phyloP scores from a whole-genome alignment of 176 grass and related monocot genomes.

The Raddia distichophylla region DNA sequence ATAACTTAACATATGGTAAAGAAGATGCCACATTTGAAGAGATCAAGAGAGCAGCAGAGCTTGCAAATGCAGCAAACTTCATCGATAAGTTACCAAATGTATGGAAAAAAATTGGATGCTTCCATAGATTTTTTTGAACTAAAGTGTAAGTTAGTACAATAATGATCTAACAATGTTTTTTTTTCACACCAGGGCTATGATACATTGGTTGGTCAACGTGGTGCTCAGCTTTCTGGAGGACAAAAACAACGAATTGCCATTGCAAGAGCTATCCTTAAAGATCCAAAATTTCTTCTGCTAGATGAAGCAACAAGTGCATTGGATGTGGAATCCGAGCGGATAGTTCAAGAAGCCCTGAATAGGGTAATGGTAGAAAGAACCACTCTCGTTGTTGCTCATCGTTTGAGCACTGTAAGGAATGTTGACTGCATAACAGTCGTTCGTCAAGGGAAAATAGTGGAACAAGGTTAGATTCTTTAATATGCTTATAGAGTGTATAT shows the following conservation, averaged over 20 bases:
- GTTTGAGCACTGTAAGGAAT: slow-evolving; percentile 80
- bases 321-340: slow-evolving; percentile 81
- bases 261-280: slow-evolving; percentile 86
- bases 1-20: slow-evolving; percentile 70
- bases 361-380: slow-evolving; percentile 75
- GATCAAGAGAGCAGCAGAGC: slow-evolving; percentile 61
- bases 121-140: background rate
- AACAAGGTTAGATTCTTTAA: slow-evolving; percentile 61
- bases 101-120: slow-evolving; percentile 25
- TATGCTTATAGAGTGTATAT: background rate
- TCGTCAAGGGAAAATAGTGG: slow-evolving; percentile 71
- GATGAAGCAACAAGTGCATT: slow-evolving; percentile 96
- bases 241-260: slow-evolving; percentile 94
- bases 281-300: slow-evolving; percentile 80
- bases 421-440: slow-evolving; percentile 75
- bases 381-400: slow-evolving; percentile 76
- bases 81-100: slow-evolving; percentile 67
- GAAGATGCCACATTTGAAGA: slow-evolving; percentile 51
- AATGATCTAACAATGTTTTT: slow-evolving; percentile 8
- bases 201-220: slow-evolving; percentile 83
- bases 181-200: slow-evolving; percentile 65
- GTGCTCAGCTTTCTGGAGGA: slow-evolving; percentile 85
- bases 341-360: slow-evolving; percentile 83
- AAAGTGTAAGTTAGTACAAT: background rate
- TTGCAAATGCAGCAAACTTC: slow-evolving; percentile 71